Evolutionary conservation across 2,329 filamentous ascomycete species (phyloP), one percentile per base, ranked within the genome.

Genomic region (Oidium heveae): DNA sequence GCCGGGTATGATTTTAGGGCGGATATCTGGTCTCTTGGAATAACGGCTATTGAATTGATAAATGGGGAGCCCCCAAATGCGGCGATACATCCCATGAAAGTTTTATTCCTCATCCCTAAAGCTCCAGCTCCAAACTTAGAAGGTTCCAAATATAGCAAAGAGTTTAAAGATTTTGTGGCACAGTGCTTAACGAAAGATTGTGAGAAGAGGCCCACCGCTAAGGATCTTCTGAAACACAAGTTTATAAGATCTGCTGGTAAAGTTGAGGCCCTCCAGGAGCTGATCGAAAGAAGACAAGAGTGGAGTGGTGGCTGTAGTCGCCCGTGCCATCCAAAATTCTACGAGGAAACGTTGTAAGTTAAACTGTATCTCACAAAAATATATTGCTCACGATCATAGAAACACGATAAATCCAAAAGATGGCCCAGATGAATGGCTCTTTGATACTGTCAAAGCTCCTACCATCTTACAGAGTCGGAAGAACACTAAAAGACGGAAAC

Each of bases 111-210:
- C 56, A 94, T 94, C 57, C 87, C 87, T 8, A 94, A 94, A 69
- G 86, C 87, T 61, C 72, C 84, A 1, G 80, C 91, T 2, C 89
- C 91, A 5, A 76, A 81, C 43, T 71, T 98, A 1, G 86, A 94
- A 65, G 88, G 87, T 22, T 75, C 71, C 28, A 67, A 80, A 57
- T 95, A 87, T 68, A 88, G 84, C 68, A 82, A 76, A 62, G 86
- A 94, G 39, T 94, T 96, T 71, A 93, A 87, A 63, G 89, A 98
- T 63, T 98, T 98, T 63, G 74, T 98, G 20, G 75, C 86, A 0
- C 80, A 86, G 60, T 98, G 91, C 65, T 72, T 98, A 57, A 83
- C 89, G 62, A 98, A 96, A 66, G 87, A 96, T 62, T 83, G 87
- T 9, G 86, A 94, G 58, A 77, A 77, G 60, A 73, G 91, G 58